A percentile compares a stretch with the other conserved stretches of the same genome.
Conservation (phyloP, 768 basidiomycete genomes). For the Holtermannia corniformis region DNA sequence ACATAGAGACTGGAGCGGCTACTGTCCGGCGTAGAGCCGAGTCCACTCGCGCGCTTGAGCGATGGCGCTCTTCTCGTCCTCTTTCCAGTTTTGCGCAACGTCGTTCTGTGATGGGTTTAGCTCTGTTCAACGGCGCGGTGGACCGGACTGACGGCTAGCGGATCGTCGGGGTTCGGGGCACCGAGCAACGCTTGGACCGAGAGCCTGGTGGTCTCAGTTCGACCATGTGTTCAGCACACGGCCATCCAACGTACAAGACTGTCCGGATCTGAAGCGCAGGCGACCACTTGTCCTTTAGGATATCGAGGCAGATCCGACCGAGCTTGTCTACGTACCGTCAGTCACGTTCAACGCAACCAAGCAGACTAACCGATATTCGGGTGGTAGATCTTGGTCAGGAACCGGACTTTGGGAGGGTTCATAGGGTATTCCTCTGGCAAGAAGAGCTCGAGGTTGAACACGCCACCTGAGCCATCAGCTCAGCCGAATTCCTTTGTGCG, state of each 20-base stretch:
- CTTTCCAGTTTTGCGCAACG: slow-evolving; percentile 93
- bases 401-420: slow-evolving; percentile 96
- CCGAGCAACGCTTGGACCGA: slow-evolving; percentile 94
- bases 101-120: slow-evolving; percentile 32
- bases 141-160: slow-evolving; percentile 25
- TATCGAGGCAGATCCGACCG: slow-evolving; percentile 95
- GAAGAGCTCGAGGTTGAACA: slow-evolving; percentile 94
- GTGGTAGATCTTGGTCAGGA: slow-evolving; percentile 96
- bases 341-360: neutral
- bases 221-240: neutral
- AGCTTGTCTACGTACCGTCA: slow-evolving; percentile 73
- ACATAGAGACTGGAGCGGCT: neutral
- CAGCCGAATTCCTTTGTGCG: too few species aligned
- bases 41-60: slow-evolving; percentile 94
- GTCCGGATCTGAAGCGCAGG: slow-evolving; percentile 98
- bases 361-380: slow-evolving; percentile 84
- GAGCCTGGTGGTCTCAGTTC: slow-evolving; percentile 42
- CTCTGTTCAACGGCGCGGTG: neutral
- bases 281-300: slow-evolving; percentile 99
- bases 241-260: slow-evolving; percentile 55
- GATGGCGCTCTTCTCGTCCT: slow-evolving; percentile 88
- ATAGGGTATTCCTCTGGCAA: slow-evolving; percentile 99
- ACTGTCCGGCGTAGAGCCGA: slow-evolving; percentile 59
- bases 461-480: slow-evolving; percentile 78
- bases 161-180: slow-evolving; percentile 72